Conservation (phyloP, 352 stramenopile species). For the Globisporangium emineosum region DNA sequence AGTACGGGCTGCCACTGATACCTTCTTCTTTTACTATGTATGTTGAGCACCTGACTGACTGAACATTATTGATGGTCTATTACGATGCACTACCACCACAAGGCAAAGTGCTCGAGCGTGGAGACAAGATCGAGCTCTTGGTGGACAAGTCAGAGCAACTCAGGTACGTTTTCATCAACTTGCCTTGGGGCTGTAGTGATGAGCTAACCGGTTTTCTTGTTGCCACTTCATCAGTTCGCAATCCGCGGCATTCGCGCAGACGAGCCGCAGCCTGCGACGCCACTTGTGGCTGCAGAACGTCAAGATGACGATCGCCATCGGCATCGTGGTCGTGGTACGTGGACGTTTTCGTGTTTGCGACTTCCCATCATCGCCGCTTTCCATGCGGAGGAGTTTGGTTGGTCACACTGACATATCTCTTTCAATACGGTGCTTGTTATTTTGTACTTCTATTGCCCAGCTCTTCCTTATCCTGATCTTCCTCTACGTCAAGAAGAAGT, state of each 20-base stretch:
- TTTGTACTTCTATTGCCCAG: too few species aligned
- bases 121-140: conserved; percentile 86
- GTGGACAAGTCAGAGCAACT: conserved; percentile 87
- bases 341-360: background rate
- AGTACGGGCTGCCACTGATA: conserved; percentile 29
- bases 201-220: background rate
- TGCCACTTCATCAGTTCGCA: conserved; percentile 44
- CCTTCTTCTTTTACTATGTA: background rate
- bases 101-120: conserved; percentile 82
- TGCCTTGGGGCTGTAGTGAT: too few species aligned
- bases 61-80: background rate
- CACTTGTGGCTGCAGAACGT: conserved; percentile 87
- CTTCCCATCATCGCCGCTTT: background rate
- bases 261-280: conserved; percentile 74
- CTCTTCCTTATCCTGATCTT: conserved; percentile 50
- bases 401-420: too few species aligned
- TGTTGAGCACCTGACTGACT: background rate
- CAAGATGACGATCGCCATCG: conserved; percentile 85
- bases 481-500: conserved; percentile 53
- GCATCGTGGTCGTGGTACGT: conserved; percentile 61
- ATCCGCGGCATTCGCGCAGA: conserved; percentile 78
- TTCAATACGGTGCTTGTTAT: too few species aligned
- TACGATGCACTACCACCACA: background rate
- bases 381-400: background rate
- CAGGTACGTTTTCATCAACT: conserved; percentile 37